Percentiles rank a stretch among this genome's conserved stretches.
phyloP scores from a whole-genome alignment of 345 rosid species.

The Corchorus olitorius region DNA sequence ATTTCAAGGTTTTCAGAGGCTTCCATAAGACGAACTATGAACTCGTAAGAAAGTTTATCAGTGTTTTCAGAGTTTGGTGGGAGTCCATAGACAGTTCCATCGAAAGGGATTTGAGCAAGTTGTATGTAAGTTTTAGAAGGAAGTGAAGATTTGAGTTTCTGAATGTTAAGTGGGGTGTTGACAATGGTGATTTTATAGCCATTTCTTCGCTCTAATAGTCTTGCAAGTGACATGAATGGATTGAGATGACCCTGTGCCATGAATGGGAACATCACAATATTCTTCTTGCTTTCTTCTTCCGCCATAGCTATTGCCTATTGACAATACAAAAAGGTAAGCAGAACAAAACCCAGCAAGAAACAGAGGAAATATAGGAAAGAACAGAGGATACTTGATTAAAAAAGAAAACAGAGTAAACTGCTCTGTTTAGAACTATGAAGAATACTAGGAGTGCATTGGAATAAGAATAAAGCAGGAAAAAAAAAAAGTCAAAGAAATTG shows the following conservation, averaged over 20 bases:
- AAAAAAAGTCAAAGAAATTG: no score
- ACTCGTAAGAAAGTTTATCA: neutral
- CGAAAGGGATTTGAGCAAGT: conserved; percentile 24
- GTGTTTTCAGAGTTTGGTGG: conserved; percentile 23
- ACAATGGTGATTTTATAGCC: conserved; percentile 23
- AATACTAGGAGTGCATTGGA: no score
- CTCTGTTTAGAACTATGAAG: no score
- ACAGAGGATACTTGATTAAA: no score
- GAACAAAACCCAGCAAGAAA: no score
- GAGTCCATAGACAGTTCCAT: conserved; percentile 16
- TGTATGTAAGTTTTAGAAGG: conserved; percentile 13
- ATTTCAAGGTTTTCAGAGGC: conserved; percentile 23
- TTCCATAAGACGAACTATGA: neutral
- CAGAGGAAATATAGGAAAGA: no score
- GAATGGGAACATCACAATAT: conserved; percentile 25
- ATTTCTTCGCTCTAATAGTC: neutral
- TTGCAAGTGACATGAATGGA: conserved; percentile 28
- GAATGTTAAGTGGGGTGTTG: conserved; percentile 25
- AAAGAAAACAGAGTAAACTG: no score
- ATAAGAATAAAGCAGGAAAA: no score
- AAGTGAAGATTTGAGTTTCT: conserved; percentile 22
- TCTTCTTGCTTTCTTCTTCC: neutral
- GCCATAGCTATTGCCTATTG: conserved; percentile 5
- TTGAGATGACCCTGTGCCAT: conserved; percentile 31
- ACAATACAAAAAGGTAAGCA: no score